Percentiles rank a stretch among this genome's conserved stretches.
phyloP scores from a whole-genome alignment of 306 rosid species.

The Glycine soja region DNA sequence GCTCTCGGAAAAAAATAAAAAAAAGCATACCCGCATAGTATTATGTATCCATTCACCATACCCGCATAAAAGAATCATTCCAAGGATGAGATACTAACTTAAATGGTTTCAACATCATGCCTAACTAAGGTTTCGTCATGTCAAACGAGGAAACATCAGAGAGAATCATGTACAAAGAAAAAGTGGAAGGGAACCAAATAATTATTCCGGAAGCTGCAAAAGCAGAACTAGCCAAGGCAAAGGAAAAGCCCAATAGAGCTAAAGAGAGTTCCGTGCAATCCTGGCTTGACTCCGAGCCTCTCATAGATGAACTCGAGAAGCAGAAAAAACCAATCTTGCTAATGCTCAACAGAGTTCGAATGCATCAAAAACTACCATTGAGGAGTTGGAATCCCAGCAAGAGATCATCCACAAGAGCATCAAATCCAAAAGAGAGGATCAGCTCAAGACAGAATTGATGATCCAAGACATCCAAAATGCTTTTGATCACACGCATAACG shows the following conservation, averaged over 20 bases:
- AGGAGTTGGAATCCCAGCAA: constrained; percentile 53
- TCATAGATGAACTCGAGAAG: constrained; percentile 63
- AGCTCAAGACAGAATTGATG: constrained; percentile 37
- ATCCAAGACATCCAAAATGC: constrained; percentile 49
- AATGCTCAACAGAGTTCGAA: constrained; percentile 40
- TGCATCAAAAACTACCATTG: constrained; percentile 25
- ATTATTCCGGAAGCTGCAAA: constrained; percentile 40
- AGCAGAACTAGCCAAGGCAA: constrained; percentile 53
- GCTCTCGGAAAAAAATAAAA: no score
- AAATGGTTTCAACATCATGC: not conserved
- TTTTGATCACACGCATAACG: constrained; percentile 47
- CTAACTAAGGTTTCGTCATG: constrained; percentile 20
- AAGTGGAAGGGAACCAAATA: constrained; percentile 34
- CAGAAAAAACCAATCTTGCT: constrained; percentile 58
- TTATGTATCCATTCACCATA: not conserved
- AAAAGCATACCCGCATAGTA: not conserved
- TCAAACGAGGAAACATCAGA: not conserved
- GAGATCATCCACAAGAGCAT: constrained; percentile 41
- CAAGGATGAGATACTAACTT: not conserved
- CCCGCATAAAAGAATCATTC: not conserved
- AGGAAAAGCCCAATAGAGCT: constrained; percentile 54
- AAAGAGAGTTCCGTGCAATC: constrained; percentile 60
- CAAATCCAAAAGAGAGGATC: constrained; percentile 56
- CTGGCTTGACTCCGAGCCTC: constrained; percentile 74
- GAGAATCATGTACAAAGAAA: not conserved